Evolutionary conservation across 2,329 filamentous ascomycete species (phyloP).

Genomic region (Leptoxyphium fumago): DNA sequence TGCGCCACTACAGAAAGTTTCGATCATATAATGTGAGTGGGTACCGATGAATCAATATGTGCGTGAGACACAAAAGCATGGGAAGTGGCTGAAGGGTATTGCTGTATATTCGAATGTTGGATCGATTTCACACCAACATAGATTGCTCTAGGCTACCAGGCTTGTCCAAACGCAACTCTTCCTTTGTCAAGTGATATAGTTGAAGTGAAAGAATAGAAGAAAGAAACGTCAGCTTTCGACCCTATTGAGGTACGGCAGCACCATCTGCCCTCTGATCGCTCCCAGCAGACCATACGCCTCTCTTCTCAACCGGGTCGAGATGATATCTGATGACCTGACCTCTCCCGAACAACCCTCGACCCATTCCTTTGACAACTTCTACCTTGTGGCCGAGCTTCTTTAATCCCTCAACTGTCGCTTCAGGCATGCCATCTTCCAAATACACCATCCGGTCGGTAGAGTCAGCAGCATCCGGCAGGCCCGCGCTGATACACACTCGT

Average conservation of each 20-base stretch:
- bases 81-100: no score
- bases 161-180: no score
- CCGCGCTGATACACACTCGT: constrained; percentile 72
- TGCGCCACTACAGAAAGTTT: no score
- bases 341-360: constrained; percentile 60
- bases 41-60: no score
- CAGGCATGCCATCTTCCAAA: constrained; percentile 67
- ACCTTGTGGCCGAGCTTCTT: constrained; percentile 58
- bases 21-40: no score
- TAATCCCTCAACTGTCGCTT: constrained; percentile 53
- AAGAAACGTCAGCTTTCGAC: no score
- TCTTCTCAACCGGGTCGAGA: constrained; percentile 49
- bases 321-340: constrained; percentile 76
- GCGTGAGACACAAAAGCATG: no score
- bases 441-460: constrained; percentile 52
- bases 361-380: constrained; percentile 48
- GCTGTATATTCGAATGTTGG: no score
- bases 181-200: no score
- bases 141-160: no score
- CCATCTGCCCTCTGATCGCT: constrained; percentile 85
- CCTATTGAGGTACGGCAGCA: constrained; percentile 26
- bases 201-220: no score
- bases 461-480: constrained; percentile 46
- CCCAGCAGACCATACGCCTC: constrained; percentile 68
- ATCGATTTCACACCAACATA: no score